Base-by-base conservation (phyloP, 176 grass and related monocot species). In the Secale cereale region DNA sequence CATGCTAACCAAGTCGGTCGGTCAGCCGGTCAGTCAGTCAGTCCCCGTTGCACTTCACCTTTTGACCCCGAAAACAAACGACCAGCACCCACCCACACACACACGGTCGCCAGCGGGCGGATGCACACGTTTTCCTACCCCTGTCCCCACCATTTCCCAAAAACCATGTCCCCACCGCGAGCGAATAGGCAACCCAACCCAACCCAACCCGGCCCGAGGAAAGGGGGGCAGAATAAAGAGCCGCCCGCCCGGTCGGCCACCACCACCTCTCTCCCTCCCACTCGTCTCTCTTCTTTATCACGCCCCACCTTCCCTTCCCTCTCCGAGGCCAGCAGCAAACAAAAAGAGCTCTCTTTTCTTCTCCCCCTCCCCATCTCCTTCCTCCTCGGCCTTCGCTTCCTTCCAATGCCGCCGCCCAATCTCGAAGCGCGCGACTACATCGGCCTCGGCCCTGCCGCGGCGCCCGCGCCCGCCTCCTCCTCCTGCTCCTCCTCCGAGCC, bases 401-500 rank as follows among this genome's bases (percentile, higher is more conserved):
- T 60, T 39, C 85, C 89, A 59, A 80, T 84, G 83, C 63, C 70
- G 62, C 57, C 84, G 81, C 66, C 81, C 46, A 50, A 15, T 10
- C 89, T 91, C 48, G 50, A 91, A 79, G 89, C 85, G 76, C 85
- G 85, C 11, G 89, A 91, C 77, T 91, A 87, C 85, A 76, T 91
- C 61, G 89, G 89, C 61, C 76, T 84, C 14, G 88, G 63, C 19
- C 39, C 40, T 4, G 23, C 11, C 70, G 65, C 63, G 4, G 65
- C 63, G 4, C 32, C 77, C 12, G 45, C n/a, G 25, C 50, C 78
- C 16, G 35, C 81, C 7, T 63, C 61, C 10, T 74, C 36, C 1
- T 83, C 82, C 1, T 85, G 70, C 7, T 45, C 80, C 52, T 83
- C 80, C 33, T 16, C 80, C 7, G 77, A 74, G 9, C 35, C 41